Base-by-base conservation (phyloP, 2,329 filamentous ascomycete genomes). In the Penicillium thymicola region DNA sequence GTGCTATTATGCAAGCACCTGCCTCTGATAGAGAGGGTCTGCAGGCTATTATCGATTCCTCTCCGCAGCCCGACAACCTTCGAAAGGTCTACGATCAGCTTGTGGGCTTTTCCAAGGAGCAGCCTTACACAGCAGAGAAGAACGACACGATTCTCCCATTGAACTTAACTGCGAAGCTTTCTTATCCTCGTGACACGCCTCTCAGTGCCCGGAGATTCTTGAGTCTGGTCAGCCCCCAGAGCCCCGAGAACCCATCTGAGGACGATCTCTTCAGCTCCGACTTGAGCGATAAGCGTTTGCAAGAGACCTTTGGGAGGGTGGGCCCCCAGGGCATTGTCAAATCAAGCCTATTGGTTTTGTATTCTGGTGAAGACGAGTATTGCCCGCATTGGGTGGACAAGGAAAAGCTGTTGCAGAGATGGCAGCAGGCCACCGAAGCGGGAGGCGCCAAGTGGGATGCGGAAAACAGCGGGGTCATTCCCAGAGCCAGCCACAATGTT, bases 211-310 rank as follows among this genome's bases (percentile, higher is more conserved):
- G 76, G 44, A 71, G 86, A 41, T 87, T 85, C 70, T 68, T 86
- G 36, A 84, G 82, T 45, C 74, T 89, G 7, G 76, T 81, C 0
- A 78, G 76, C 38, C 78, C 78, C 0, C 73, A 73, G 44, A 82
- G 79, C 23, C 83, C 83, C 0, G 76, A 78, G 45, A 73, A 78
- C 49, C 79, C 85, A 5, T 89, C 87, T 10, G 88, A 89, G 57
- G 92, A 97, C 70, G 92, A 96, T 70, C 90, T 89, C 68, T 96
- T 96, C 75, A 92, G 89, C n/a, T 86, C 85, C 3, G 89, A 94
- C 68, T 75, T 94, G n/a, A 72, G 77, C 0, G 81, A 84, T 41
- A 78, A 82, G 32, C 77, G 79, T 18, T 76, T 92, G 7, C 67
- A 73, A 25, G 70, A 70, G 14, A 87, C 87, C n/a, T 96, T 93